Evolutionary conservation across 768 basidiomycete genomes (phyloP).

Genomic region (Leccinum subtestaceum): DNA sequence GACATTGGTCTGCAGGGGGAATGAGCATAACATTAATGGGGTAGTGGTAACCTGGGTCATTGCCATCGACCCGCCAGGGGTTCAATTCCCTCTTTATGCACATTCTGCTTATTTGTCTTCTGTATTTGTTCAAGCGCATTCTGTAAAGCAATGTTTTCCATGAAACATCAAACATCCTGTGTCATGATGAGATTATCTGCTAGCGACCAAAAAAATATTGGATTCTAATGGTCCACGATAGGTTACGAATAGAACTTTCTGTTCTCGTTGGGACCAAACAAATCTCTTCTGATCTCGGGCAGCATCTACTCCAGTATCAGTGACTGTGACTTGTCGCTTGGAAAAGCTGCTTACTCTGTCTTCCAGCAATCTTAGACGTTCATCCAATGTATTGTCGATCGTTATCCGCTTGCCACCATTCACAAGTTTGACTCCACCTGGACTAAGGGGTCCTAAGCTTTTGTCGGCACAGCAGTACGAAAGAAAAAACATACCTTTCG

Average conservation of each 20-base stretch:
- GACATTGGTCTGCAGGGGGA: too few relatives aligned
- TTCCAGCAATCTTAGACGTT: conserved; percentile 84
- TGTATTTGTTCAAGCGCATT: background rate
- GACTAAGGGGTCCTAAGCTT: conserved; percentile 38
- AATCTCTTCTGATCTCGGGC: conserved; percentile 85
- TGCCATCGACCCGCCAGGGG: conserved; percentile 80
- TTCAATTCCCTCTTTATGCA: conserved; percentile 60
- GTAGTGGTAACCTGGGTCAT: too few relatives aligned
- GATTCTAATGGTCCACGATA: background rate
- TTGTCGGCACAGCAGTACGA: background rate
- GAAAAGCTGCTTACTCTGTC: conserved; percentile 64
- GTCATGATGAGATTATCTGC: background rate
- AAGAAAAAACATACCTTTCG: conserved; percentile 52
- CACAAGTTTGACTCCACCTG: conserved; percentile 81
- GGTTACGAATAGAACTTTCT: conserved; percentile 81
- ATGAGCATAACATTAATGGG: too few relatives aligned
- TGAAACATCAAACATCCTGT: background rate
- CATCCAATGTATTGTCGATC: conserved; percentile 93
- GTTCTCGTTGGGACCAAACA: conserved; percentile 90
- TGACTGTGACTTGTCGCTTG: background rate
- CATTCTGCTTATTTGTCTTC: background rate
- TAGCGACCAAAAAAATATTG: background rate
- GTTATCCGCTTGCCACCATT: conserved; percentile 77
- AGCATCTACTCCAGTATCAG: conserved; percentile 69
- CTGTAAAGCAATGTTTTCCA: background rate